Evolutionary conservation across 2,329 filamentous ascomycete genomes (phyloP).

Genomic region (Beauveria australis): DNA sequence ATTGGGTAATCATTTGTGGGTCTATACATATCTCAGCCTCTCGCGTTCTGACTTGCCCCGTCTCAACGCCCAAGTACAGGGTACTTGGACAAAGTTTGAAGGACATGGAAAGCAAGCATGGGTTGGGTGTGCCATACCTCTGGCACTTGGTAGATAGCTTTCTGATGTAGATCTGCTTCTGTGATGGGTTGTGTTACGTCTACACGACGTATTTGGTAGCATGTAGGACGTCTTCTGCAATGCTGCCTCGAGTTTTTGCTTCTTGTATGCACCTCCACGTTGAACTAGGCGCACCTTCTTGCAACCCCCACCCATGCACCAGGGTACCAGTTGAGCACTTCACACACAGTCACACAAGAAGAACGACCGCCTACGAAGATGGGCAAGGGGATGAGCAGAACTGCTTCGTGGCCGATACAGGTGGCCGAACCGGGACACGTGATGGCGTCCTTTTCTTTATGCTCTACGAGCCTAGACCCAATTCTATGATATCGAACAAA

Average conservation of each 20-base stretch:
- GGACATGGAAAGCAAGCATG: background rate
- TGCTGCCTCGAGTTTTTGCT: too few relatives aligned
- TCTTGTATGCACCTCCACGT: too few relatives aligned
- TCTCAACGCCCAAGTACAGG: background rate
- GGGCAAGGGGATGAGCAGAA: constrained; percentile 4
- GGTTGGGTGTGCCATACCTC: background rate
- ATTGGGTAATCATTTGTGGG: background rate
- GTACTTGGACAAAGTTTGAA: background rate
- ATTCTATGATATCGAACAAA: constrained; percentile 12
- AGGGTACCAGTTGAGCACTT: too few relatives aligned
- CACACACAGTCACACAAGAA: background rate
- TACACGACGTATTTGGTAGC: too few relatives aligned
- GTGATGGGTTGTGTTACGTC: background rate
- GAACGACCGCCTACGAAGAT: background rate
- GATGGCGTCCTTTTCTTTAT: constrained; percentile 8
- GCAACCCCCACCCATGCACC: too few relatives aligned
- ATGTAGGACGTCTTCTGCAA: too few relatives aligned
- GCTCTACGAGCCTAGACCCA: constrained; percentile 9
- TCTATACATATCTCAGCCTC: background rate
- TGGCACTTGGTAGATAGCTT: background rate
- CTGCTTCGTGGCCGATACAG: constrained; percentile 9
- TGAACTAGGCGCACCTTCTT: too few relatives aligned
- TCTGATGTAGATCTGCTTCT: background rate
- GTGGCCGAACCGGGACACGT: constrained; percentile 1
- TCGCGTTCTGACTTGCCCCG: background rate